Base-by-base conservation (phyloP, 2,329 filamentous ascomycete genomes). In the Cladobotryum mycophilum region DNA sequence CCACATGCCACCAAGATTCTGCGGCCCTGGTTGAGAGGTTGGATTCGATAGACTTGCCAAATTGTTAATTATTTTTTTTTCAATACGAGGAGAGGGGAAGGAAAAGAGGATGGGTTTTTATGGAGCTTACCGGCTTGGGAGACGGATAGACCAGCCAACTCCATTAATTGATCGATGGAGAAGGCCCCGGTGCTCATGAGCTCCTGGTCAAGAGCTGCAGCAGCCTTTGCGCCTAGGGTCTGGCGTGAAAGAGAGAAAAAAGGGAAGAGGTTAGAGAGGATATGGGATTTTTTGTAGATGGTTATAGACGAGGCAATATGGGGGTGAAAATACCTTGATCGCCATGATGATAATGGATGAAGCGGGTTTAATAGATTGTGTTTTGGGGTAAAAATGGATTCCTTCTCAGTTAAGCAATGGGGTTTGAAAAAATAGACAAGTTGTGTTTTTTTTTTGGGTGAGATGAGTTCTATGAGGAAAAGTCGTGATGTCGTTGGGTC, bases 141-240 rank as follows among this genome's bases (percentile, higher is more conserved):
- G 22, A 97, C 90, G 1, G 90, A 91, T 1, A 99, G 78, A 0
- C 93, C 93, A 41, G 93, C 93, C 7, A 99, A 74, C 66, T 97
- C 93, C 93, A 99, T 97, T 45, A 99, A 76, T 70, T 99, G 93
- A 65, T 97, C 93, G 49, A 99, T 80, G 11, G 89, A 95, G 71
- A 96, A 99, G 8, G 88, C 90, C 1, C 84, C 82, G 11, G 81
- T 80, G 64, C 82, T 88, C 91, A 99, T 97, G 55, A 99, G 84
- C 66, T 99, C 92, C 68, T 88, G 85, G 66, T 99, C 93, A 15
- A 99, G 80, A 44, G 89, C 87, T 0, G 88, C 86, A 0, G 93
- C 93, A 56, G 89, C 88, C 70, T 93, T 90, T 40, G 92, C 85
- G 9, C 85, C 86, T 22, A 99, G 79, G 22, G 90, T 95, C 89